phyloP scores from a whole-genome alignment of 2,329 filamentous ascomycete genomes.

The Aspergillus melleus region DNA sequence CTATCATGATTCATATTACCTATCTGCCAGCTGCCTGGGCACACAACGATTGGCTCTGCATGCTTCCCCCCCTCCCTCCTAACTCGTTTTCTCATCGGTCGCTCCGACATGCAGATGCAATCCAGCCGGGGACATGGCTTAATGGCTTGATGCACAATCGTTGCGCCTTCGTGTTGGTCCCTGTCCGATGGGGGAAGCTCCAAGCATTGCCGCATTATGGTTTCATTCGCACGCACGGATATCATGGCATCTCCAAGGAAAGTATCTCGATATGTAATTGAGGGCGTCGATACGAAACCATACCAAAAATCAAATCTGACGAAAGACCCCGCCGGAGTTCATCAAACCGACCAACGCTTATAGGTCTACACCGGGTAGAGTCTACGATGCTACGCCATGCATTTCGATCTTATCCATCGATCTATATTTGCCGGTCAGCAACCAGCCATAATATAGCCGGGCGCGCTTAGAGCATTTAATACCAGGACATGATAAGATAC shows the following conservation, averaged over 20 bases:
- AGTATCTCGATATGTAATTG: constrained; percentile 7
- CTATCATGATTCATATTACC: not conserved
- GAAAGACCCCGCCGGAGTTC: not conserved
- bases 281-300: not conserved
- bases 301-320: not conserved
- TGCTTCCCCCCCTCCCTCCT: not conserved
- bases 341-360: too few relatives aligned
- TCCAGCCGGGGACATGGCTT: not conserved
- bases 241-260: not conserved
- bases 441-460: not conserved
- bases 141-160: not conserved
- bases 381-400: not conserved
- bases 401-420: not conserved
- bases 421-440: not conserved
- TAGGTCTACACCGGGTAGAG: not conserved
- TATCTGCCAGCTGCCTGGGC: not conserved
- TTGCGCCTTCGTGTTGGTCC: not conserved
- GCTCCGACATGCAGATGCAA: not conserved
- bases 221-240: not conserved
- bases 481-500: not conserved
- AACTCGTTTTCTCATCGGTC: not conserved
- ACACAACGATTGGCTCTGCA: not conserved
- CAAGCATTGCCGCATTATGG: not conserved
- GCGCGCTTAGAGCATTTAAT: not conserved
- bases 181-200: not conserved